Evolutionary conservation across 371 early-diverging fungal genomes (phyloP), one percentile per base, ranked within the genome.

Genomic region (Apophysomyces trapeziformis): DNA sequence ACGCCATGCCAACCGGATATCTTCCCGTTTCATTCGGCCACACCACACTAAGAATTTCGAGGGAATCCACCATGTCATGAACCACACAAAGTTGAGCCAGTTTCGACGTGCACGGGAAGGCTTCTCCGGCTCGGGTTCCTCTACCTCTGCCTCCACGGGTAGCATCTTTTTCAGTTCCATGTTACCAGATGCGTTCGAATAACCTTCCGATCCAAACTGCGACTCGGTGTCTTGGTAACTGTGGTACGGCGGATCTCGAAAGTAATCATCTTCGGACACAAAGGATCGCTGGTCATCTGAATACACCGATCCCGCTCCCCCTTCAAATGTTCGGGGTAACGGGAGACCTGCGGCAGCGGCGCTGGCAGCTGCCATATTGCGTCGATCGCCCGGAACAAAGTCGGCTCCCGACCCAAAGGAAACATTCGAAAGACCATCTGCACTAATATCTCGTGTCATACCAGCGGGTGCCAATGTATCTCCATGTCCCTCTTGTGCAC

Each of bases 1-100:
- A 58, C 97, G 87, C 98, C 98, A 98, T 2, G 98, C 96, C 74
- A 94, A 85, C 35, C 89, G 90, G 47, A 94, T 86, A 76, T 97
- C 96, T 39, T 76, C 78, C 21, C 87, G 88, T 65, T 86, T 85
- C 89, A 94, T 93, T 35, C 86, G 77, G 58, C 92, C 93, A 67
- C 89, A 84, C 69, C 77, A 75, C 13, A 69, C 63, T 65, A 95
- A 68, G 63, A 82, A 85, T 13, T 77, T 82, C 57, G 82, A 78
- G 8, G 95, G 95, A 9, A 95, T 82, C 91, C 93, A 95, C 89
- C 91, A 95, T 1, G 98, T 98, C 58, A 93, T 71, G 35, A 80
- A 66, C 92, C 92, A 95, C 0, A 94, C 93, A 73, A 90, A 80
- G 44, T 78, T 78, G 5, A 96, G 76, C 98, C 98, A 98, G 63